Evolutionary conservation across 306 rosid species (phyloP).

Genomic region (Gleditsia sinensis): DNA sequence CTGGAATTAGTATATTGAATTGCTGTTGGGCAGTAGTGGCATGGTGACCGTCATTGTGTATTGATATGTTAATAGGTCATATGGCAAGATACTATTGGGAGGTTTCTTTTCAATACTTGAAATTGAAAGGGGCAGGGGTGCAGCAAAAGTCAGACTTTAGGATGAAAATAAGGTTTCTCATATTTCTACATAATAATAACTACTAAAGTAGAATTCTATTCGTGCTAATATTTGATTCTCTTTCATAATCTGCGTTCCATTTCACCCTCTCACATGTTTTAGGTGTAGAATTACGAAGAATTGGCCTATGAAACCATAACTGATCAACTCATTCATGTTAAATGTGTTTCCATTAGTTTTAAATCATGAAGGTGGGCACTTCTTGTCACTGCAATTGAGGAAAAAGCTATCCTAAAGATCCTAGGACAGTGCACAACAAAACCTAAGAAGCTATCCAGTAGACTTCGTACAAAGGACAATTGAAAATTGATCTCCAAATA

Average conservation of each 20-base stretch:
- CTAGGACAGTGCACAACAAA: neutral
- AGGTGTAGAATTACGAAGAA: neutral
- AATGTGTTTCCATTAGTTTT: neutral
- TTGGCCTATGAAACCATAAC: neutral
- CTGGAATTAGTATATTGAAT: neutral
- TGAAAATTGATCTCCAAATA: neutral
- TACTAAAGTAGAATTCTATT: constrained; percentile 14
- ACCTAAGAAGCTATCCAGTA: neutral
- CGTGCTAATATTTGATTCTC: neutral
- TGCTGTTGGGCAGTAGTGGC: neutral
- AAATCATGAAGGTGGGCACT: neutral
- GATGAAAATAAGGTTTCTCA: constrained; percentile 3
- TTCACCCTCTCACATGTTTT: neutral
- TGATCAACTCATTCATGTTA: neutral
- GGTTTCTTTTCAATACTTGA: neutral
- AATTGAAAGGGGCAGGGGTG: neutral
- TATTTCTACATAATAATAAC: neutral
- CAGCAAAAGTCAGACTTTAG: neutral
- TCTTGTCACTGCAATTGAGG: neutral
- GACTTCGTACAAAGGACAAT: neutral
- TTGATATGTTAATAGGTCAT: neutral
- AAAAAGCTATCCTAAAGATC: neutral
- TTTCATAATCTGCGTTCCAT: neutral
- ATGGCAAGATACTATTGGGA: neutral
- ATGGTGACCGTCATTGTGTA: neutral